Evolutionary conservation across 2,329 filamentous ascomycete genomes (phyloP).

Genomic region (Diaporthe destruens): DNA sequence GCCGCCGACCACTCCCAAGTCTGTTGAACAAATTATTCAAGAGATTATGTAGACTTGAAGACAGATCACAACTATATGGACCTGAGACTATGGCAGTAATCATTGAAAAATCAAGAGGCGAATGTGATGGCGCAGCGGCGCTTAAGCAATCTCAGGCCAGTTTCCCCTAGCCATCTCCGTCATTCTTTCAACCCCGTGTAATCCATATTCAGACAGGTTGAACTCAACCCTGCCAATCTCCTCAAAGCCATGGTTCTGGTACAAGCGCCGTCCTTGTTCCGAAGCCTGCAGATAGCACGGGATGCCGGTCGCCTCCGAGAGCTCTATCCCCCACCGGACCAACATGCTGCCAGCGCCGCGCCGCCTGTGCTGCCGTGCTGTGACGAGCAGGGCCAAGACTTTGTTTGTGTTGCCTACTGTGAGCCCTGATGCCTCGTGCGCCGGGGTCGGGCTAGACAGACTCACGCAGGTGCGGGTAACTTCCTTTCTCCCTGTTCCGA

Average conservation of each 20-base stretch:
- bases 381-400: conserved; percentile 10
- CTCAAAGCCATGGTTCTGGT: background rate
- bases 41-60: no score
- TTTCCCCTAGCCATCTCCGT: background rate
- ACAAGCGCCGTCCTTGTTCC: conserved; percentile 7
- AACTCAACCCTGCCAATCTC: conserved; percentile 2
- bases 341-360: conserved; percentile 5
- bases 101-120: no score
- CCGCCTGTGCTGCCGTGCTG: background rate
- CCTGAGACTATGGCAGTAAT: no score
- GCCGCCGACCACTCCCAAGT: no score
- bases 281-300: conserved; percentile 9
- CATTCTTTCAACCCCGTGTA: background rate
- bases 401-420: no score
- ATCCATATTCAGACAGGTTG: background rate
- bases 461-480: background rate
- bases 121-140: no score
- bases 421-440: background rate
- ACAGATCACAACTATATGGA: no score
- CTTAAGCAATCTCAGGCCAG: background rate
- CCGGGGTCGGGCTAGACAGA: background rate
- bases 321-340: background rate
- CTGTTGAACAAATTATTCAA: no score
- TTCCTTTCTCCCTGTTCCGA: background rate
- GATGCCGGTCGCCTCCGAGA: background rate